Conservation (phyloP, 148 eudicot genomes). For the Fallopia convolvulus region DNA sequence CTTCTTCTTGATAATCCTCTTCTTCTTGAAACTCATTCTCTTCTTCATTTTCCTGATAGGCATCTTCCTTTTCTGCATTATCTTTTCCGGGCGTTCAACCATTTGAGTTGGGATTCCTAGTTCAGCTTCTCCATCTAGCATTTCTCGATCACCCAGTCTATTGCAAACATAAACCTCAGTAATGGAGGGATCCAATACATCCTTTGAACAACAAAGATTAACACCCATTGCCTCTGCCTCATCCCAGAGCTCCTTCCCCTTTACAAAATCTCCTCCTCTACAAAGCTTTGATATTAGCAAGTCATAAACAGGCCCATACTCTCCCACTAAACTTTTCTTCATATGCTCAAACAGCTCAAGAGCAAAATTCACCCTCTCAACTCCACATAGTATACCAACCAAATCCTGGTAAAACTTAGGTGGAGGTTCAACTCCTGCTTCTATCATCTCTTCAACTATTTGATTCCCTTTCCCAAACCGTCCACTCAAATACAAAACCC, state of each 20-base stretch:
- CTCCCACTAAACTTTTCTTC: conserved; percentile 41
- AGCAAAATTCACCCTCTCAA: conserved; percentile 51
- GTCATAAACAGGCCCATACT: conserved; percentile 52
- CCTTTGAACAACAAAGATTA: conserved; percentile 33
- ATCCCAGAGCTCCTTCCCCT: conserved; percentile 51
- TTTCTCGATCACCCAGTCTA: conserved; percentile 24
- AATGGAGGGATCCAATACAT: conserved; percentile 44
- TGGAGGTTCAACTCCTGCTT: conserved; percentile 38
- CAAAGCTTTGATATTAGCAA: conserved; percentile 59
- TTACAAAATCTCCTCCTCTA: conserved; percentile 39
- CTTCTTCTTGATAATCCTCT: conserved; percentile 1
- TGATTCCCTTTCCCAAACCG: conserved; percentile 65
- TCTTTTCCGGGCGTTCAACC: conserved; percentile 12
- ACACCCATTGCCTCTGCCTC: conserved; percentile 46
- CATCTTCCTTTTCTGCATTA: conserved; percentile 15
- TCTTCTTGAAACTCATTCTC: conserved; percentile 18
- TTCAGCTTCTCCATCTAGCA: background rate
- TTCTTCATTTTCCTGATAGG: conserved; percentile 16
- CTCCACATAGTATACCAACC: conserved; percentile 56
- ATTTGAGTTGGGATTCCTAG: conserved; percentile 7
- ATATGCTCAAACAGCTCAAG: conserved; percentile 44
- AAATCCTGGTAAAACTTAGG: conserved; percentile 43
- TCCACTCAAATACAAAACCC: conserved; percentile 50
- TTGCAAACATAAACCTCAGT: conserved; percentile 40
- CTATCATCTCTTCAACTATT: conserved; percentile 35